A percentile compares a stretch with the other conserved stretches of the same genome.
Conservation (phyloP, 1,139 yeast species). For the Debaryomyces sp. region DNA sequence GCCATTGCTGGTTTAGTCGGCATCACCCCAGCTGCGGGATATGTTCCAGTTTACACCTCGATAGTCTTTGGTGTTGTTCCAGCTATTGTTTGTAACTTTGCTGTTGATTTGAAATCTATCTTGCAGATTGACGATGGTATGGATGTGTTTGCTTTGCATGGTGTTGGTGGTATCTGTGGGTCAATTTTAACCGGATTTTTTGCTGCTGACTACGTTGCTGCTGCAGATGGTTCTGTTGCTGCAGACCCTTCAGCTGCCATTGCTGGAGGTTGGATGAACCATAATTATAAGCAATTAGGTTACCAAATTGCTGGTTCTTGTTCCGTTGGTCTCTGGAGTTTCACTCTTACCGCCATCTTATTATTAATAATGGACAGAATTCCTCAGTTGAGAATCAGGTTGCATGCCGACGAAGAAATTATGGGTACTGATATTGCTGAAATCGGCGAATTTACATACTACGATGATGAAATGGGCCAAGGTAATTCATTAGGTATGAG, state of each 20-base stretch:
- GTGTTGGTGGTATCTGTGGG: constrained; percentile 91
- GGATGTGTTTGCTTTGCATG: constrained; percentile 93
- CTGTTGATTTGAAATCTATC: constrained; percentile 74
- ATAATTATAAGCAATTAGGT: constrained; percentile 86
- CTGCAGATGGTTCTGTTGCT: constrained; percentile 67
- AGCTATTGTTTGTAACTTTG: constrained; percentile 79
- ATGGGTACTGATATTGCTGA: constrained; percentile 87
- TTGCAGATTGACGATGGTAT: constrained; percentile 90
- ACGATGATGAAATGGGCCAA: constrained; percentile 48
- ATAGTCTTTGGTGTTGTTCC: constrained; percentile 82
- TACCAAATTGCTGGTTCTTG: constrained; percentile 87
- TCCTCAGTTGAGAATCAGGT: constrained; percentile 82
- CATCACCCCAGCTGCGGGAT: constrained; percentile 97
- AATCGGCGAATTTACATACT: constrained; percentile 83
- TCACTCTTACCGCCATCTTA: constrained; percentile 71
- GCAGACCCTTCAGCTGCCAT: constrained; percentile 49
- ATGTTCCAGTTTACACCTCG: constrained; percentile 87
- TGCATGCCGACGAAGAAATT: constrained; percentile 87
- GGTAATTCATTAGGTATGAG: constrained; percentile 4
- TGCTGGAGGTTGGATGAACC: constrained; percentile 92
- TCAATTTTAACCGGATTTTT: constrained; percentile 85
- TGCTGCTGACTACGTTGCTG: constrained; percentile 91
- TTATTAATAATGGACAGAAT: constrained; percentile 74
- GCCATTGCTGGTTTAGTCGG: constrained; percentile 94
- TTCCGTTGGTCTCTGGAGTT: constrained; percentile 80